Evolutionary conservation across 495 filamentous ascomycete genomes (phyloP).

Genomic region (Echria macrotheca): DNA sequence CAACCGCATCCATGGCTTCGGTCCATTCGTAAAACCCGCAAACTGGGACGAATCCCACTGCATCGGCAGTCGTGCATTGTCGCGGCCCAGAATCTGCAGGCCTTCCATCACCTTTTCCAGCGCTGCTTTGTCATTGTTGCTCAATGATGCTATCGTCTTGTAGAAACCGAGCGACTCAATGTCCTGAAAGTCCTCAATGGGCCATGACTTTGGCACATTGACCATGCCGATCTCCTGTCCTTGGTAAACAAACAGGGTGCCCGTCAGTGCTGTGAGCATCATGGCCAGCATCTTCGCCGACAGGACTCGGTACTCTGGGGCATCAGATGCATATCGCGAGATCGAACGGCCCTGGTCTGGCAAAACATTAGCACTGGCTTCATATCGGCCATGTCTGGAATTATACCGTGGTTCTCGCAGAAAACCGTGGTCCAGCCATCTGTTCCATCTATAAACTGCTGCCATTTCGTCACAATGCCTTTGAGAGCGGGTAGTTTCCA

Average conservation of each 20-base stretch:
- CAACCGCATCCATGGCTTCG: conserved; percentile 50
- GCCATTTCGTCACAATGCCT: conserved; percentile 56
- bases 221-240: conserved; percentile 74
- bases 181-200: conserved; percentile 65
- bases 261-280: conserved; percentile 46
- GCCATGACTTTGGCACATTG: conserved; percentile 61
- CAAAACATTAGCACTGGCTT: no score
- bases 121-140: conserved; percentile 34
- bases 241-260: conserved; percentile 70
- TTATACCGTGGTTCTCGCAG: conserved; percentile 64
- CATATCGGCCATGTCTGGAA: no score
- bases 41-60: conserved; percentile 47
- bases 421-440: conserved; percentile 69
- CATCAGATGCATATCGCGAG: conserved; percentile 50
- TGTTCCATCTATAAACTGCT: conserved; percentile 61
- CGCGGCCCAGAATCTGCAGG: conserved; percentile 51
- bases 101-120: conserved; percentile 49
- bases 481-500: conserved; percentile 54
- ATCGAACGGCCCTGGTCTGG: conserved; percentile 56
- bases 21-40: conserved; percentile 24
- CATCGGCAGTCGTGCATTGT: conserved; percentile 54
- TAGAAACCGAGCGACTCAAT: conserved; percentile 65
- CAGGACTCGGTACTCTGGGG: conserved; percentile 39
- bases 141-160: conserved; percentile 26
- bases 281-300: conserved; percentile 55